Evolutionary conservation across 2,329 filamentous ascomycete species (phyloP).

Genomic region (Colletotrichum lupini): DNA sequence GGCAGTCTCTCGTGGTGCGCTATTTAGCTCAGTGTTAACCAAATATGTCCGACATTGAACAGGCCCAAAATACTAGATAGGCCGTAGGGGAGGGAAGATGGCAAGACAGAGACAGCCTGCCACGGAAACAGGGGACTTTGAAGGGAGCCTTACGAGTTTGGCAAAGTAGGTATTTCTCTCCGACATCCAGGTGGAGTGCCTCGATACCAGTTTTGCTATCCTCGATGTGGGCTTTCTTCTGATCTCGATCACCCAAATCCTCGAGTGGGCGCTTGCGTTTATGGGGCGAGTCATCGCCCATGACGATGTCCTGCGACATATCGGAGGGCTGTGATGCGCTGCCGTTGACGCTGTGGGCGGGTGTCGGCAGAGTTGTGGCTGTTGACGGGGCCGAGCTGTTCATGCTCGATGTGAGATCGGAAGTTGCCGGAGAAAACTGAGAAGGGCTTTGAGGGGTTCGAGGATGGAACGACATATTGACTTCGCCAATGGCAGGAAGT

Average conservation of each 20-base stretch:
- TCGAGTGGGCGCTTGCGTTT: conserved; percentile 72
- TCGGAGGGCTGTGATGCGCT: conserved; percentile 57
- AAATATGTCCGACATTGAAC: conserved; percentile 45
- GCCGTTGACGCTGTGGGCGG: conserved; percentile 72
- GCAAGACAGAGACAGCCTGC: conserved; percentile 33
- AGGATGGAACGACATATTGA: conserved; percentile 74
- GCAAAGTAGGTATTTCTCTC: conserved; percentile 74
- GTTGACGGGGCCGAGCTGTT: conserved; percentile 63
- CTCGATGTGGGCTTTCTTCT: conserved; percentile 73
- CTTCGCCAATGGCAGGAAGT: conserved; percentile 43
- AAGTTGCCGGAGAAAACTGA: conserved; percentile 67
- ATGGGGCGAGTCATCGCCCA: conserved; percentile 64
- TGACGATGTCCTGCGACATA: conserved; percentile 52
- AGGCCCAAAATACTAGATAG: conserved; percentile 27
- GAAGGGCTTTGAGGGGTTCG: conserved; percentile 76
- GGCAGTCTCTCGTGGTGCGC: conserved; percentile 61
- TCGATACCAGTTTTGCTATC: conserved; percentile 71
- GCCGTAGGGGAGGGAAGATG: conserved; percentile 2
- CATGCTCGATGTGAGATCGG: conserved; percentile 62
- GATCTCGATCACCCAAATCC: conserved; percentile 65
- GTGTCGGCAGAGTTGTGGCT: conserved; percentile 68
- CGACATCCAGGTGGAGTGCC: conserved; percentile 74
- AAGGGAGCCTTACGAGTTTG: conserved; percentile 74
- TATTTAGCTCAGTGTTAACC: conserved; percentile 59
- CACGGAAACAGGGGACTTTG: conserved; percentile 37